These are phyloP conservation scores for Aspergillus aculeatus DNA, from an alignment of 2,329 filamentous ascomycete species.

Conservation along the genomic window DNA sequence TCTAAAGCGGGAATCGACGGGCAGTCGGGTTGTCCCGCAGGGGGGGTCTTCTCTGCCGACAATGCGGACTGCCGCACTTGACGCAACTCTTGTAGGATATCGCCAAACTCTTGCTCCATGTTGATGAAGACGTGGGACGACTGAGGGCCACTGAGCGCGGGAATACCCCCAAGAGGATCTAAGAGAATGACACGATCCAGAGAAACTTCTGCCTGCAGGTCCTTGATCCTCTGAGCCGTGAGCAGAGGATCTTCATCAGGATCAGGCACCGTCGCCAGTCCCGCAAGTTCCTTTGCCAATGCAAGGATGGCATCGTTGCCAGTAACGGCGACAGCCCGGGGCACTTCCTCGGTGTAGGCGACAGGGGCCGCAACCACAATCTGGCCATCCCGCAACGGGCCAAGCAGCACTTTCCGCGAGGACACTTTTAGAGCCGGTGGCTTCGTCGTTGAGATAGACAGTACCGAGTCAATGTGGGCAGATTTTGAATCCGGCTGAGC, in stretches of 20 bases:
- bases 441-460: constrained; percentile 40
- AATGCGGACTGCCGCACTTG: constrained; percentile 24
- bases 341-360: constrained; percentile 56
- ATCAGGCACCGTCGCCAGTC: constrained; percentile 54
- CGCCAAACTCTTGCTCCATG: constrained; percentile 80
- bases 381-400: constrained; percentile 65
- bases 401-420: constrained; percentile 57
- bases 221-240: constrained; percentile 40
- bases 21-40: constrained; percentile 15
- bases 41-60: constrained; percentile 7
- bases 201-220: constrained; percentile 54
- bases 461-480: constrained; percentile 62
- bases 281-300: constrained; percentile 72
- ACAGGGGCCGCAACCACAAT: constrained; percentile 69
- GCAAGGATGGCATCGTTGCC: constrained; percentile 70
- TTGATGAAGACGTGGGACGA: constrained; percentile 83
- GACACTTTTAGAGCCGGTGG: constrained; percentile 37
- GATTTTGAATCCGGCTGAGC: constrained; percentile 66
- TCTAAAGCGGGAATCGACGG: constrained; percentile 12
- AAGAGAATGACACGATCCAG: constrained; percentile 86
- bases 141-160: constrained; percentile 60
- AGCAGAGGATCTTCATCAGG: constrained; percentile 46
- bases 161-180: constrained; percentile 82
- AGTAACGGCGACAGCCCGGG: constrained; percentile 49
- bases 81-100: constrained; percentile 63